Evolutionary conservation across 139 green algal species (phyloP).

Genomic region (Coelastrella sp.): DNA sequence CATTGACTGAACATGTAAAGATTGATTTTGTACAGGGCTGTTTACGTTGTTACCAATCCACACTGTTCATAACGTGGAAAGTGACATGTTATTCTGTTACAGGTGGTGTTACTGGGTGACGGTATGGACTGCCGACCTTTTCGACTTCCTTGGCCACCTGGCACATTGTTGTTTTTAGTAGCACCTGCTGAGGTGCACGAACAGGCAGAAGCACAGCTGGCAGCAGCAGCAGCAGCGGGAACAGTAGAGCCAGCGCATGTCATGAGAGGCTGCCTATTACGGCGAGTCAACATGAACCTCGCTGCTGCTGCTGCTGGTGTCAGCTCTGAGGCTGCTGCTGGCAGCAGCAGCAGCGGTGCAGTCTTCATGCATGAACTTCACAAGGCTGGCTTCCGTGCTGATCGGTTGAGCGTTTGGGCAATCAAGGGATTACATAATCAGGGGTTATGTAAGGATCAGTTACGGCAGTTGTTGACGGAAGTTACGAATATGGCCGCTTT

Average conservation of each 20-base stretch:
- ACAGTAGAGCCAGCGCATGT: constrained; percentile 39
- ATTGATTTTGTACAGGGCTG: no score
- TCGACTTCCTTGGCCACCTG: constrained; percentile 73
- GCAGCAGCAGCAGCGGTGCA: constrained; percentile 16
- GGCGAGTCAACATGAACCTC: constrained; percentile 57
- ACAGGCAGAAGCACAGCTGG: constrained; percentile 57
- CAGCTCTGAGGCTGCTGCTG: background rate
- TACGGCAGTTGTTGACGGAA: background rate
- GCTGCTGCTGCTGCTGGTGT: background rate
- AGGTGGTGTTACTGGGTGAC: constrained; percentile 84
- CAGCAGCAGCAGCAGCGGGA: constrained; percentile 13
- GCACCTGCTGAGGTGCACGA: constrained; percentile 68
- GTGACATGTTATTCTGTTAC: constrained; percentile 5
- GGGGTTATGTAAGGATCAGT: background rate
- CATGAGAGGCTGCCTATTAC: constrained; percentile 73
- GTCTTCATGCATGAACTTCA: constrained; percentile 50
- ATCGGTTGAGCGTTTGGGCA: constrained; percentile 77
- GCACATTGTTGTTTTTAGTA: constrained; percentile 79
- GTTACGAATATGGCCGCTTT: constrained; percentile 1
- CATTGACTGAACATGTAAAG: no score
- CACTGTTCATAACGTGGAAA: no score
- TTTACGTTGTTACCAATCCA: no score
- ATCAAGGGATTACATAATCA: constrained; percentile 55
- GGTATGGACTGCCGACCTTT: constrained; percentile 79
- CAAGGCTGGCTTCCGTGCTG: constrained; percentile 61